A percentile compares a stretch with the other conserved stretches of the same genome.
phyloP scores from a whole-genome alignment of 176 grass and related monocot genomes.

The Triticum turgidum region DNA sequence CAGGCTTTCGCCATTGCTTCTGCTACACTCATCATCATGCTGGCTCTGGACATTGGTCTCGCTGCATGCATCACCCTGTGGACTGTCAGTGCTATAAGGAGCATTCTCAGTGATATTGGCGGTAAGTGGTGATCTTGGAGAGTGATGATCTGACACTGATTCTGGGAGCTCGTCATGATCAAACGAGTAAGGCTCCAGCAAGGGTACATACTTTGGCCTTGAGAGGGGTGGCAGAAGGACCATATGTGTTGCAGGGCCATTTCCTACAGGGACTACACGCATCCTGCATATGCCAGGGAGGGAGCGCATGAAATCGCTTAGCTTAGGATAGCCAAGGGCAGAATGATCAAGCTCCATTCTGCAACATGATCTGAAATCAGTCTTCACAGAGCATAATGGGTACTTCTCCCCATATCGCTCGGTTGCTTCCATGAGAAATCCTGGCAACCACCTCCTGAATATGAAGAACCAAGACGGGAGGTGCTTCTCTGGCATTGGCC shows the following conservation, averaged over 20 bases:
- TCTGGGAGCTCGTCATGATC: slow-evolving; percentile 42
- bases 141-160: slow-evolving; percentile 49
- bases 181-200: slow-evolving; percentile 48
- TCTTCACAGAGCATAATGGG: slow-evolving; percentile 60
- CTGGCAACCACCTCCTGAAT: slow-evolving; percentile 65
- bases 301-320: slow-evolving; percentile 62
- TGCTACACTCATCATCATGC: slow-evolving; percentile 28
- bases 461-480: slow-evolving; percentile 67
- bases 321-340: slow-evolving; percentile 59
- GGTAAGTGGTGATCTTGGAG: slow-evolving; percentile 42
- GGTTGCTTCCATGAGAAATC: slow-evolving; percentile 45
- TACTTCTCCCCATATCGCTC: slow-evolving; percentile 45
- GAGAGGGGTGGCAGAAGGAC: slow-evolving; percentile 50
- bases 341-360: slow-evolving; percentile 63
- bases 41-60: slow-evolving; percentile 41
- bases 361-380: slow-evolving; percentile 59
- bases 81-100: slow-evolving; percentile 21
- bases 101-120: slow-evolving; percentile 22
- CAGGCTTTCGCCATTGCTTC: slow-evolving; percentile 34
- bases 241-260: slow-evolving; percentile 60
- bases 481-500: slow-evolving; percentile 50
- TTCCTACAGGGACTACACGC: slow-evolving; percentile 49
- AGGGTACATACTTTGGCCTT: slow-evolving; percentile 43
- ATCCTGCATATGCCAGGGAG: slow-evolving; percentile 69
- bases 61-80: slow-evolving; percentile 45